These are phyloP conservation scores for Trametes versicolor DNA, from an alignment of 1,284 basidiomycete genomes.

Conservation along the genomic window DNA sequence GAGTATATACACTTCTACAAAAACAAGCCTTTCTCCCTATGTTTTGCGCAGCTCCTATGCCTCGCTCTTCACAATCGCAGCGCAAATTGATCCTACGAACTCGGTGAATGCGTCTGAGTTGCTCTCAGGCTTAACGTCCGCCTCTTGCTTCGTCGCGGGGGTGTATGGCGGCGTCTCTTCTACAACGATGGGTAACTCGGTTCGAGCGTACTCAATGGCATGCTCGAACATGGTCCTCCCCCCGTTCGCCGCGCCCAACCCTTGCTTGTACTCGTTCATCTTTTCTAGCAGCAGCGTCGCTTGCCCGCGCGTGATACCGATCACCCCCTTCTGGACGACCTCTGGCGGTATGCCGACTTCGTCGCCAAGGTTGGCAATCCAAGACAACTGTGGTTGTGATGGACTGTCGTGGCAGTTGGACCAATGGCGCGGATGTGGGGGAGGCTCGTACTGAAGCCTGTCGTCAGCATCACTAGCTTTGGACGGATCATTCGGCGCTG, in stretches of 20 bases:
- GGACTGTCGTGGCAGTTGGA: too few relatives aligned
- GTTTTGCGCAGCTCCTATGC: too few relatives aligned
- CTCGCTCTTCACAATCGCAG: too few relatives aligned
- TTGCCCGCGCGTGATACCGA: background rate
- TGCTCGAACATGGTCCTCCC: background rate
- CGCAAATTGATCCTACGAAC: too few relatives aligned
- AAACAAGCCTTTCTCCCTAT: too few relatives aligned
- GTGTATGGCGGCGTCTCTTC: too few relatives aligned
- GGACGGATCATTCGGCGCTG: too few relatives aligned
- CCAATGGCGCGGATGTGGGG: too few relatives aligned
- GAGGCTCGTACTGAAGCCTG: too few relatives aligned
- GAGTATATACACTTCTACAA: too few relatives aligned
- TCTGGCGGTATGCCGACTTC: background rate
- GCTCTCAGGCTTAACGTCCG: background rate
- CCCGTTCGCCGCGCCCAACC: background rate
- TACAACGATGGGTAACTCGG: background rate
- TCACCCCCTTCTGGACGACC: background rate
- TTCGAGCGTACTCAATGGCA: background rate
- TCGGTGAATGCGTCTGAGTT: background rate
- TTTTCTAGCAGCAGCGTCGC: background rate
- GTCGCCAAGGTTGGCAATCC: background rate
- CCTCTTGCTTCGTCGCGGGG: background rate
- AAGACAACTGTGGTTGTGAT: background rate
- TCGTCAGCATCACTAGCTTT: too few relatives aligned
- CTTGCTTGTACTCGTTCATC: background rate